phyloP scores from a whole-genome alignment of 768 basidiomycete genomes.

The Heimioporus sp. region DNA sequence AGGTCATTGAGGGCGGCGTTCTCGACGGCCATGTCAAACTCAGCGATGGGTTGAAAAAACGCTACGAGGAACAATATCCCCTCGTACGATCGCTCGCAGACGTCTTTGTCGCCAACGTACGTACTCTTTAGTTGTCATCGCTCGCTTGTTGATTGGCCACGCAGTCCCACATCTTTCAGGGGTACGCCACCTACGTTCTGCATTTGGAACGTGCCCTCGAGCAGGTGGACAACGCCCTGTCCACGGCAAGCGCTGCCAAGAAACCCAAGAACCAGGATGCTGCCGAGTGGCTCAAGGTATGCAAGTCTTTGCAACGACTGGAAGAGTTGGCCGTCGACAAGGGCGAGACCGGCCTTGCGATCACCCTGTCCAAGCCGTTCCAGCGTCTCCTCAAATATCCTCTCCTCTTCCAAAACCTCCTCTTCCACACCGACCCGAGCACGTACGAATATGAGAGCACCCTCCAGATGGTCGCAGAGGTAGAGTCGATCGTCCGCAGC shows the following conservation, averaged over 20 bases:
- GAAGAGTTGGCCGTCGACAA: constrained; percentile 80
- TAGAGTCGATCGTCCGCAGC: constrained; percentile 92
- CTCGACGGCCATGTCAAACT: constrained; percentile 87
- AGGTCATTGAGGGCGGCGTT: constrained; percentile 83
- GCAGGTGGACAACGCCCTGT: constrained; percentile 79
- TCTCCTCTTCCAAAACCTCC: constrained; percentile 93
- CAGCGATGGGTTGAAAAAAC: constrained; percentile 78
- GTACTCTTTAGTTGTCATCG: constrained; percentile 30
- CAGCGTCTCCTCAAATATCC: constrained; percentile 97
- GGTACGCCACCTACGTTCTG: constrained; percentile 93
- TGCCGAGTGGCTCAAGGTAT: constrained; percentile 75
- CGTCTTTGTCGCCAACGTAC: constrained; percentile 91
- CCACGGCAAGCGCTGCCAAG: constrained; percentile 58
- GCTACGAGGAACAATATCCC: constrained; percentile 95
- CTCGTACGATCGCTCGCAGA: constrained; percentile 91
- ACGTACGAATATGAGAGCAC: constrained; percentile 98
- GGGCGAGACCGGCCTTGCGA: constrained; percentile 92
- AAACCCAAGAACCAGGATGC: constrained; percentile 82
- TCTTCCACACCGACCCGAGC: constrained; percentile 96
- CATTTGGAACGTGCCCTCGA: constrained; percentile 89
- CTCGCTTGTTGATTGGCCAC: constrained; percentile 17
- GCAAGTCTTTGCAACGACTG: constrained; percentile 68
- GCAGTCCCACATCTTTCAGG: constrained; percentile 90
- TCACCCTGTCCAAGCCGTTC: constrained; percentile 95
- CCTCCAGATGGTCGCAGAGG: constrained; percentile 93